Evolutionary conservation across 352 stramenopile genomes (phyloP).

Genomic region (Pythium volutum): DNA sequence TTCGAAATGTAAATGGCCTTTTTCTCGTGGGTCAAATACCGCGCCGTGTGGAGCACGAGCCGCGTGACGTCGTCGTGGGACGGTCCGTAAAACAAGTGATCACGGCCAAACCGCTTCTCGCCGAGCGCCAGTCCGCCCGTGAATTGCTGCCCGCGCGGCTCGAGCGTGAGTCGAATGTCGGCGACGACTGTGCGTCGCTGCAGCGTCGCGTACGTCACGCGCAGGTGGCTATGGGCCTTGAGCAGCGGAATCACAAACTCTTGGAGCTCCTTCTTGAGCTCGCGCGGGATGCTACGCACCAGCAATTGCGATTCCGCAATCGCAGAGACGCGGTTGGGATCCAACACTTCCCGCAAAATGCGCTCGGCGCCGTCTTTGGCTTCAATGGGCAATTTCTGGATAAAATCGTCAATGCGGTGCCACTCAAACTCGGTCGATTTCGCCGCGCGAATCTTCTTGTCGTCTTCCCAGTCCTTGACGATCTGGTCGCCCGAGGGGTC

Average conservation of each 20-base stretch:
- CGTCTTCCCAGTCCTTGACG: slow-evolving; percentile 62
- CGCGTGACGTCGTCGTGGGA: slow-evolving; percentile 60
- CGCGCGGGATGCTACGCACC: slow-evolving; percentile 45
- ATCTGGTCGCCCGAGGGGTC: slow-evolving; percentile 61
- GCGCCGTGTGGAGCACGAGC: slow-evolving; percentile 63
- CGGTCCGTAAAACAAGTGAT: slow-evolving; percentile 70
- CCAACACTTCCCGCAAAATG: slow-evolving; percentile 52
- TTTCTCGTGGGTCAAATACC: slow-evolving; percentile 46
- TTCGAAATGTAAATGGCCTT: slow-evolving; percentile 79
- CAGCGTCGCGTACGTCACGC: slow-evolving; percentile 66
- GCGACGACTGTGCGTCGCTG: slow-evolving; percentile 73
- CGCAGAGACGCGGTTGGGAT: slow-evolving; percentile 36
- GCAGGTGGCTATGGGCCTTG: slow-evolving; percentile 64
- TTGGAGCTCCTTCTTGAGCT: slow-evolving; percentile 53
- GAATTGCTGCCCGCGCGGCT: slow-evolving; percentile 63
- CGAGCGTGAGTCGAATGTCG: slow-evolving; percentile 75
- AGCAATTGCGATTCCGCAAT: slow-evolving; percentile 72
- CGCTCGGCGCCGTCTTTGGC: slow-evolving; percentile 59
- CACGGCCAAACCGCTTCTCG: slow-evolving; percentile 61
- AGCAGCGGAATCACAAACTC: slow-evolving; percentile 68
- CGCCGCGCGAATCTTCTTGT: slow-evolving; percentile 52
- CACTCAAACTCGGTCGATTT: slow-evolving; percentile 44
- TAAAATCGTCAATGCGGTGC: slow-evolving; percentile 38
- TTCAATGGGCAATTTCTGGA: slow-evolving; percentile 68
- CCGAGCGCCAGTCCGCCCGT: slow-evolving; percentile 47